A percentile compares a stretch with the other conserved stretches of the same genome.
phyloP scores from a whole-genome alignment of 179 eudicot species.

The Spergularia azorica region DNA sequence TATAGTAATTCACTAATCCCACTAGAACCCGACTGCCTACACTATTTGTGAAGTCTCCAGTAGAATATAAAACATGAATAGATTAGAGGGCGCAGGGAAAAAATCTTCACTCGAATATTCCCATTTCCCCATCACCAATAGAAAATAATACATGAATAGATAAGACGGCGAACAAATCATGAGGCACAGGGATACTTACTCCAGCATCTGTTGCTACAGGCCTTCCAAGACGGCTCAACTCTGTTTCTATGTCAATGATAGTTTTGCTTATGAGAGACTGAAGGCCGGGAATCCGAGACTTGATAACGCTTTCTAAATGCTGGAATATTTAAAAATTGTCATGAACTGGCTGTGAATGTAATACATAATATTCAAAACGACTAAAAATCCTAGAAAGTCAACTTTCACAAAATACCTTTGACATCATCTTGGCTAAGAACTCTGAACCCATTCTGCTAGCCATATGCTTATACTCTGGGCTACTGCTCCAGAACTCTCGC shows the following conservation, averaged over 20 bases:
- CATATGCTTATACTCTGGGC: constrained; percentile 88
- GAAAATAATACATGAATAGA: no score
- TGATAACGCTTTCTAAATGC: constrained; percentile 94
- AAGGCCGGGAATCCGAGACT: constrained; percentile 96
- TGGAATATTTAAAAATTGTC: constrained; percentile 31
- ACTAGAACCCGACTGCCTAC: not conserved
- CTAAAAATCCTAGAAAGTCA: no score
- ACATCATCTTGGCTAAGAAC: constrained; percentile 83
- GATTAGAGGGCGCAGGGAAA: no score
- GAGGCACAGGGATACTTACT: constrained; percentile 45
- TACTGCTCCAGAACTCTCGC: constrained; percentile 66
- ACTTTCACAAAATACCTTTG: constrained; percentile 48
- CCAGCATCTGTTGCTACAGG: constrained; percentile 97
- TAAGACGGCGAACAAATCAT: not conserved
- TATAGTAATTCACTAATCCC: no score
- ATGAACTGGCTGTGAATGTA: constrained; percentile 3
- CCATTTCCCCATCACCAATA: no score
- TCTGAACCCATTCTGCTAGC: constrained; percentile 93
- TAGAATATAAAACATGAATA: no score
- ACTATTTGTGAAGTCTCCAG: not conserved
- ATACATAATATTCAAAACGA: not conserved
- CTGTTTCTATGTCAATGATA: constrained; percentile 86
- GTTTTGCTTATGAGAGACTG: constrained; percentile 95
- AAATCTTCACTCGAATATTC: no score
- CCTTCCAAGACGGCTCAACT: constrained; percentile 93